Evolutionary conservation across 2,329 filamentous ascomycete genomes (phyloP), one percentile per base, ranked within the genome.

Genomic region (Curvularia spicifera): DNA sequence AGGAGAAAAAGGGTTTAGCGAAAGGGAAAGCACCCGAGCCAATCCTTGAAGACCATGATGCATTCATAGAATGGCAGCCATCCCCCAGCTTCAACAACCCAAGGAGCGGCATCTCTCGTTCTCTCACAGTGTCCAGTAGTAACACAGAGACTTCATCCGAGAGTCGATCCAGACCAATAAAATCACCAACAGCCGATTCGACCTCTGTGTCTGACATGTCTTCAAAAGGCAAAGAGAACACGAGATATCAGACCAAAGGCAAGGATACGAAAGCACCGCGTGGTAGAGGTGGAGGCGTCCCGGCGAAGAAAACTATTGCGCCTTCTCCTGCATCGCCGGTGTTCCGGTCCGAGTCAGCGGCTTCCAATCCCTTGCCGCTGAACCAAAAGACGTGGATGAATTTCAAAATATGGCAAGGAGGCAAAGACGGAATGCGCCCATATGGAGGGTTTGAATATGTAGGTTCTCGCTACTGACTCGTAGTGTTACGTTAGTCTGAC

Each of bases 401-500:
- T 46, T 78, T 78, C 56, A 75, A 68, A 44, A 56, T 78, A 12
- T 78, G 76, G 76, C 57, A 71, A 20, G 74, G 73, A 5, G 63
- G 63, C 20, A 71, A 70, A 35, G 61, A 72, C 12, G 66, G 64
- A 4, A 60, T 73, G 51, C 69, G 67, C 9, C 72, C 71, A 4
- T 79, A 78, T 54, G 66, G 65, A 39, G 77, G 77, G 1, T 78
- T 78, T 45, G 70, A 76, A 9, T 71, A 71, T 39, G 76, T 77
- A 59, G 57, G 73, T 48, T n/a, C 53, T 49, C n/a, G 24, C 6
- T 5, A 6, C 45, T n/a, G 12, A 35, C n/a, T 4, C 45, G 49
- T 67, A 51, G 5, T 10, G 24, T 18, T 4, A 7, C 1, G 3
- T 8, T 31, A 26, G 5, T 45, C 29, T 56, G 37, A 50, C 31